A percentile compares a stretch with the other conserved stretches of the same genome.
Conservation (phyloP, 495 filamentous ascomycete genomes). For the Staphylotrichum tortipilum region DNA sequence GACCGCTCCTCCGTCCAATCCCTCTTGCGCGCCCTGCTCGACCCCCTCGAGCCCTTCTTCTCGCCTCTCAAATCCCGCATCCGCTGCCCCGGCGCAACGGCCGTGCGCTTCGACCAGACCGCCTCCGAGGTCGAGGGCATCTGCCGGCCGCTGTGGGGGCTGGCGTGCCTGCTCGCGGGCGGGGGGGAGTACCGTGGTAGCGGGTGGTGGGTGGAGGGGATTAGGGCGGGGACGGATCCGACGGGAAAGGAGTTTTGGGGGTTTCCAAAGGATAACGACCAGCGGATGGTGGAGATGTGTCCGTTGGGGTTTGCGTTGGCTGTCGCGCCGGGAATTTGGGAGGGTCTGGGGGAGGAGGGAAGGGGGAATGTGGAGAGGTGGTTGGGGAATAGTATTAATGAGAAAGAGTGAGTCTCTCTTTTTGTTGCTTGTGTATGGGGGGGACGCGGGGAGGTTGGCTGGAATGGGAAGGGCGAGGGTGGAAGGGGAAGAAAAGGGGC, state of each 20-base stretch:
- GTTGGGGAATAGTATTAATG: constrained; percentile 64
- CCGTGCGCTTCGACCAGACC: constrained; percentile 63
- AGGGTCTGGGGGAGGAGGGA: constrained; percentile 49
- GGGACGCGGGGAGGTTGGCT: neutral
- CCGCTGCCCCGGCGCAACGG: constrained; percentile 53
- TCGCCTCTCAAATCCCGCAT: constrained; percentile 50
- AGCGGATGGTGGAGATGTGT: constrained; percentile 82
- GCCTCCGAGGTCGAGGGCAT: constrained; percentile 71
- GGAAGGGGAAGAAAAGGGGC: neutral
- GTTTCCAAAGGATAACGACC: constrained; percentile 60
- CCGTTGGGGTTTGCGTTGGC: constrained; percentile 58
- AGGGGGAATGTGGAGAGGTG: constrained; percentile 55
- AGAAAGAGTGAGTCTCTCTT: constrained; percentile 46
- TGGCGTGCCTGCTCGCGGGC: constrained; percentile 59
- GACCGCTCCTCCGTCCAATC: constrained; percentile 47
- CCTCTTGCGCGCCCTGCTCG: constrained; percentile 50
- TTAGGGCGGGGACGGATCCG: constrained; percentile 60
- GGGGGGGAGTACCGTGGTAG: constrained; percentile 54
- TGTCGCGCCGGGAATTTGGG: constrained; percentile 60
- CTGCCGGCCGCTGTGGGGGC: constrained; percentile 65
- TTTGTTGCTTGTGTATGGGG: neutral
- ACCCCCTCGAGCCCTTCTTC: constrained; percentile 57
- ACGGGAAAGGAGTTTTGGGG: constrained; percentile 64
- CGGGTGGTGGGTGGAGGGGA: constrained; percentile 56
- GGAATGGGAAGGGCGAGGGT: neutral